These are phyloP conservation scores for Chaetomium olivaceum DNA, from an alignment of 2,329 filamentous ascomycete species.

Conservation along the genomic window DNA sequence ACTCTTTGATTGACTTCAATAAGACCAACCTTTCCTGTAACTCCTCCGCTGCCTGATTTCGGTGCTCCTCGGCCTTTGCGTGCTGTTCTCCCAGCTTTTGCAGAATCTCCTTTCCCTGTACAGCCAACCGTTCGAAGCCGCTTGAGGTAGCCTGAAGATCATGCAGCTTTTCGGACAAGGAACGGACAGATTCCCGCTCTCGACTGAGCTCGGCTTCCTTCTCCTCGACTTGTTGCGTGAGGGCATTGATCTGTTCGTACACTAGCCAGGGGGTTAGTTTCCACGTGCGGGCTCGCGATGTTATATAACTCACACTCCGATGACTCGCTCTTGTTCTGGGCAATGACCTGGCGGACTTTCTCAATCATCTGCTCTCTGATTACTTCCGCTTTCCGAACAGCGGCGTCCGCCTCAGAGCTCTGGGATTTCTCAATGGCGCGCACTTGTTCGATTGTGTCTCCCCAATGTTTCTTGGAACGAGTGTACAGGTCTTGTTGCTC, in stretches of 20 bases:
- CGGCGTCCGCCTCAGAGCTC: slow-evolving; percentile 31
- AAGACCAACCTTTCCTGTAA: slow-evolving; percentile 14
- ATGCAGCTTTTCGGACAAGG: slow-evolving; percentile 22
- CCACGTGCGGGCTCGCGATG: too few species aligned
- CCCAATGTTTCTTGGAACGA: slow-evolving; percentile 38
- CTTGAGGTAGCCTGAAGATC: slow-evolving; percentile 21
- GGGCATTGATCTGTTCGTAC: slow-evolving; percentile 22
- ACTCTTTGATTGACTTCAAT: neutral
- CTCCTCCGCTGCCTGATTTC: slow-evolving; percentile 7
- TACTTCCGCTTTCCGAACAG: slow-evolving; percentile 39
- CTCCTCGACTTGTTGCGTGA: slow-evolving; percentile 23
- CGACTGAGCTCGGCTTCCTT: slow-evolving; percentile 24
- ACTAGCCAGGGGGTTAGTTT: slow-evolving; percentile 25
- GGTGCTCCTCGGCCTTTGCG: neutral
- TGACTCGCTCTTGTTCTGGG: slow-evolving; percentile 28
- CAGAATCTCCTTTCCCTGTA: slow-evolving; percentile 27
- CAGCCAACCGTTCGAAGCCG: slow-evolving; percentile 21
- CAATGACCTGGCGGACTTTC: slow-evolving; percentile 27
- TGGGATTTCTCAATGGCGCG: slow-evolving; percentile 37
- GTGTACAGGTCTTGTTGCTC: slow-evolving; percentile 50
- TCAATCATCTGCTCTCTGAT: slow-evolving; percentile 38
- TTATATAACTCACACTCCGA: slow-evolving; percentile 23
- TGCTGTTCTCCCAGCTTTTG: slow-evolving; percentile 23
- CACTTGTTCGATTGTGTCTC: slow-evolving; percentile 40
- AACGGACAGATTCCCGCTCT: slow-evolving; percentile 21